Conservation (phyloP, 2,329 filamentous ascomycete species). For the Aspergillus luchuensis region DNA sequence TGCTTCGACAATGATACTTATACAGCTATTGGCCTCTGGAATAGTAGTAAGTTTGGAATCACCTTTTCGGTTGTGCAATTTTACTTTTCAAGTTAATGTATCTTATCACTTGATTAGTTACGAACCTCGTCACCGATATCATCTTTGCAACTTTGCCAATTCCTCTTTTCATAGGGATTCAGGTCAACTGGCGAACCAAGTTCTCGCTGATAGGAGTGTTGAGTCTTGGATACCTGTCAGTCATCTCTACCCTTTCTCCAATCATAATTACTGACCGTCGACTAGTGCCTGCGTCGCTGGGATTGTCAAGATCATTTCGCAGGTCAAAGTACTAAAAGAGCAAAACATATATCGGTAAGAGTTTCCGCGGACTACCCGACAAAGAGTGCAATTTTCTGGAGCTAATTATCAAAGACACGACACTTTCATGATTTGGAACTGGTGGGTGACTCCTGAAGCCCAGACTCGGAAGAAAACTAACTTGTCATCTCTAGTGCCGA, state of each 20-base stretch:
- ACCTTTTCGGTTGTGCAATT: too few relatives aligned
- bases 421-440: conserved; percentile 23
- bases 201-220: conserved; percentile 47
- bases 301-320: conserved; percentile 40
- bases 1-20: conserved; percentile 48
- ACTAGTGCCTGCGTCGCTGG: conserved; percentile 45
- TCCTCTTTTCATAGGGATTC: conserved; percentile 42
- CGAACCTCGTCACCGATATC: conserved; percentile 50
- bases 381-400: too few relatives aligned
- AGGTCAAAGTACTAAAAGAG: conserved; percentile 28
- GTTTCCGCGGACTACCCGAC: too few relatives aligned
- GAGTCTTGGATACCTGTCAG: conserved; percentile 48
- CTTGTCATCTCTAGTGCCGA: conserved; percentile 36
- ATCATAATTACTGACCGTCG: background rate
- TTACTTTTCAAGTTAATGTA: too few relatives aligned
- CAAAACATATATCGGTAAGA: conserved; percentile 39
- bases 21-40: conserved; percentile 37
- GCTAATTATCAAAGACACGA: conserved; percentile 11
- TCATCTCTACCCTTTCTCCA: background rate
- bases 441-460: conserved; percentile 12
- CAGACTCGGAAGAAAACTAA: background rate
- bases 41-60: conserved; percentile 36
- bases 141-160: conserved; percentile 48
- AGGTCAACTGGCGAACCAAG: conserved; percentile 31
- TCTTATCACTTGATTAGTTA: conserved; percentile 26